Conservation (phyloP, 192 early-diverging fungal genomes). For the Fimicolochytrium jonesii region DNA sequence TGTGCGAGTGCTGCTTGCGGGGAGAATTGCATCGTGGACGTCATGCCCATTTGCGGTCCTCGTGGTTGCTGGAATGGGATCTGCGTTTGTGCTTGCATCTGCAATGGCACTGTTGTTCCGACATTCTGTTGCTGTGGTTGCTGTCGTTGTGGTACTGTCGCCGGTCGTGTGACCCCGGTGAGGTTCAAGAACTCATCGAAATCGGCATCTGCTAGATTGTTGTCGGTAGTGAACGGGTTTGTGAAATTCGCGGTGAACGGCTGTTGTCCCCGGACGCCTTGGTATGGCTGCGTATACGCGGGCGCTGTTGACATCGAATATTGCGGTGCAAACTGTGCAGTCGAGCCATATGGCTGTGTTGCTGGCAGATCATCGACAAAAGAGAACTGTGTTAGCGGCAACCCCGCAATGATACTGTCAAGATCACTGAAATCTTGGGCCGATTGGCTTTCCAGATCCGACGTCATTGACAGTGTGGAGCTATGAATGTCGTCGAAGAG, state of each 20-base stretch:
- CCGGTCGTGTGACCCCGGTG: not conserved
- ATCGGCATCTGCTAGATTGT: slow-evolving; percentile 11
- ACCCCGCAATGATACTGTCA: slow-evolving; percentile 10
- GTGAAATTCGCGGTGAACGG: slow-evolving; percentile 22
- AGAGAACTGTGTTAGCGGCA: slow-evolving; percentile 17
- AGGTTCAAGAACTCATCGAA: slow-evolving; percentile 22
- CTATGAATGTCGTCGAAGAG: slow-evolving; percentile 23
- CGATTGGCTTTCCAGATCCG: not conserved
- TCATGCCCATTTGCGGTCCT: no score
- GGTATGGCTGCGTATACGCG: not conserved
- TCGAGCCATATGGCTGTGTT: no score
- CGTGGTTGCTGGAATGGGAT: no score
- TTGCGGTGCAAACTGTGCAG: no score
- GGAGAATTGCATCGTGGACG: no score
- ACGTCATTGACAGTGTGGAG: slow-evolving; percentile 8
- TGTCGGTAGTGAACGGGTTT: slow-evolving; percentile 19
- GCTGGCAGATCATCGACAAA: not conserved
- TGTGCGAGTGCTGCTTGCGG: no score
- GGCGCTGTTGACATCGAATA: no score
- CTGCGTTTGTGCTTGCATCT: no score
- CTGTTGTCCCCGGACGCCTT: not conserved
- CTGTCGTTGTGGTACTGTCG: not conserved
- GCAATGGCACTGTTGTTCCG: no score
- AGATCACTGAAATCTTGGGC: slow-evolving; percentile 9
- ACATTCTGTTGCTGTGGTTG: not conserved